A percentile compares a stretch with the other conserved stretches of the same genome.
Evolutionary conservation across 306 rosid genomes (phyloP).

Genomic region (Glycine tomentella): DNA sequence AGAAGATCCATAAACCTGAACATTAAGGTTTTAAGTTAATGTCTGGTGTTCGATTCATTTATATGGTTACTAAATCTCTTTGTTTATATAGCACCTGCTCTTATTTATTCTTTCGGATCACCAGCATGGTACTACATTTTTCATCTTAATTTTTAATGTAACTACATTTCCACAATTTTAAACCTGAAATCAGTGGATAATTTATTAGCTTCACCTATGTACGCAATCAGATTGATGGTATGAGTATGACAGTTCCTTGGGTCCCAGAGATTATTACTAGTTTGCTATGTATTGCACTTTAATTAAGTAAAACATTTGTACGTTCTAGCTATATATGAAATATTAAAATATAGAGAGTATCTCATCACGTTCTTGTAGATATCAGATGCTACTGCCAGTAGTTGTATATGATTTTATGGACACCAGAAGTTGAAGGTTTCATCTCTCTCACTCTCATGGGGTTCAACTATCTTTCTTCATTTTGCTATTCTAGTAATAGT

Average conservation of each 20-base stretch:
- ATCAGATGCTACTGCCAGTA: not conserved
- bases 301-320: conserved; percentile 1
- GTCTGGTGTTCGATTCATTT: no score
- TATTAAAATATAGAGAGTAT: not conserved
- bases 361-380: not conserved
- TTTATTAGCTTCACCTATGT: not conserved
- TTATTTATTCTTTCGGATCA: not conserved
- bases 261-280: not conserved
- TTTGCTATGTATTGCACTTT: not conserved
- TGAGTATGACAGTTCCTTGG: not conserved
- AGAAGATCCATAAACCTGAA: no score
- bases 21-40: no score
- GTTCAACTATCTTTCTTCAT: not conserved
- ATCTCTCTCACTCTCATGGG: not conserved
- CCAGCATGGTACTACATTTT: not conserved
- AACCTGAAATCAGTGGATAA: not conserved
- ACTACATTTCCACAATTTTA: not conserved
- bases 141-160: not conserved
- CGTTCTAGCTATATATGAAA: not conserved
- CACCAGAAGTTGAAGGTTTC: not conserved
- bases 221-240: not conserved
- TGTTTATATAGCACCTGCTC: no score
- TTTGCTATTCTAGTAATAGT: not conserved
- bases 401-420: not conserved
- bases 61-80: no score